Evolutionary conservation across 164 flowering plant species (phyloP), one percentile per base, ranked within the genome.

Genomic region (Vitis amurensis): DNA sequence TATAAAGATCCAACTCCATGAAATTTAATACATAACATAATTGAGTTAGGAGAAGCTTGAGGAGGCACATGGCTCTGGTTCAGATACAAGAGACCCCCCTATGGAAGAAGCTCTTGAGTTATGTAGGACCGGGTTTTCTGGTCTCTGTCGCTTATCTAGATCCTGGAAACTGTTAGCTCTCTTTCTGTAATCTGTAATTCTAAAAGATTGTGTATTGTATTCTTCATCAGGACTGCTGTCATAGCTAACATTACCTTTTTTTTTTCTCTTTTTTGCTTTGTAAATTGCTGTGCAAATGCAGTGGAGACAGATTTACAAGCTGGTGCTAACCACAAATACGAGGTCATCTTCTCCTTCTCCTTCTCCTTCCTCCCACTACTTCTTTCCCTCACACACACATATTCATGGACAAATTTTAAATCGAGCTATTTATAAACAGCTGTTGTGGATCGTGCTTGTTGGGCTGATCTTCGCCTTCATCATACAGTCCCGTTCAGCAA

Each of bases 141-240:
- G 78, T 75, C 14, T 75, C 78, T 13, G 64, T 71, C 11, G 78
- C 78, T 13, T 75, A 75, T 61, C 75, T 75, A 13, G 78, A 75
- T 31, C 78, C 78, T 3, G 78, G 74, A 66, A 75, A 75, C 59
- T 55, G 78, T 75, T 37, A 37, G 44, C 44, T 37, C 44, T 37
- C 44, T 37, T 0, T 37, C 44, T 37, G 4, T 2, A 6, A 37
- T 37, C 44, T 37, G 44, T 37, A 4, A 4, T 37, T 37, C 44
- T 37, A 3, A 37, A 6, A 37, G 44, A 37, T 37, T 37, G 44
- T 37, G 44, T 37, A 0, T 37, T 4, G 44, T 3, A 37, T 37
- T 37, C 7, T 37, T 37, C 44, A 37, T 37, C 44, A 37, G 44
- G 67, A 48, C 15, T 11, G 50, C 62, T 62, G 44, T 37, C 44